phyloP scores from a whole-genome alignment of 1,284 basidiomycete genomes.

The Ganoderma lingzhi region DNA sequence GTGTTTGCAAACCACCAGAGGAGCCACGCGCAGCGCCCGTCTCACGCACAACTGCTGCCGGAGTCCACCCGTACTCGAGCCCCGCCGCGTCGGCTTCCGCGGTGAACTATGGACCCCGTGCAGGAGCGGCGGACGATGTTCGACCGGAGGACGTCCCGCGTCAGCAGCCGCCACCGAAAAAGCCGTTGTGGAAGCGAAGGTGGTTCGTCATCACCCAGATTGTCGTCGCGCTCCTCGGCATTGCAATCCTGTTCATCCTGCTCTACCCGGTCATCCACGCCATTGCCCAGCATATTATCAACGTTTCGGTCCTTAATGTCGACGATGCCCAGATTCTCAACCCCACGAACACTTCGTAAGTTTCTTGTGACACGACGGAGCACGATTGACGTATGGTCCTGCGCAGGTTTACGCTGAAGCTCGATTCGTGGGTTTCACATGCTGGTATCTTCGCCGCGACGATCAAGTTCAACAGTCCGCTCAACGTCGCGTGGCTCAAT shows the following conservation, averaged over 20 bases:
- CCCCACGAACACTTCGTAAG: constrained; percentile 63
- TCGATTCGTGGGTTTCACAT: constrained; percentile 66
- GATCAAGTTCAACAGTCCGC: constrained; percentile 62
- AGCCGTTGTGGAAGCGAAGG: constrained; percentile 47
- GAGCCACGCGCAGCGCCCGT: constrained; percentile 16
- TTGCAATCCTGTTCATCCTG: constrained; percentile 69
- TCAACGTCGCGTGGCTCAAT: constrained; percentile 65
- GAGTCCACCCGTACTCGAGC: constrained; percentile 27
- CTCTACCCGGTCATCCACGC: constrained; percentile 71
- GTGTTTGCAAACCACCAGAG: constrained; percentile 13
- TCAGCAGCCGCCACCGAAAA: constrained; percentile 16
- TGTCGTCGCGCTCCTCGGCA: constrained; percentile 53
- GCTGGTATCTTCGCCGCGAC: constrained; percentile 66
- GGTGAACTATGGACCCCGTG: constrained; percentile 1
- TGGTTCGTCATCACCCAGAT: constrained; percentile 55
- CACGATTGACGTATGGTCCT: background rate
- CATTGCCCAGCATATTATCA: constrained; percentile 68
- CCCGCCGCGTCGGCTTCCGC: constrained; percentile 23
- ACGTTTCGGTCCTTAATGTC: constrained; percentile 59
- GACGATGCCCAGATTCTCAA: constrained; percentile 56
- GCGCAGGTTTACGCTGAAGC: constrained; percentile 49
- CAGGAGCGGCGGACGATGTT: constrained; percentile 12
- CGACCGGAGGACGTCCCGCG: constrained; percentile 28
- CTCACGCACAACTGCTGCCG: constrained; percentile 24
- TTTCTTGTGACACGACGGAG: constrained; percentile 6